Evolutionary conservation across 2,329 filamentous ascomycete species (phyloP).

Genomic region (Didymella keratinophila): DNA sequence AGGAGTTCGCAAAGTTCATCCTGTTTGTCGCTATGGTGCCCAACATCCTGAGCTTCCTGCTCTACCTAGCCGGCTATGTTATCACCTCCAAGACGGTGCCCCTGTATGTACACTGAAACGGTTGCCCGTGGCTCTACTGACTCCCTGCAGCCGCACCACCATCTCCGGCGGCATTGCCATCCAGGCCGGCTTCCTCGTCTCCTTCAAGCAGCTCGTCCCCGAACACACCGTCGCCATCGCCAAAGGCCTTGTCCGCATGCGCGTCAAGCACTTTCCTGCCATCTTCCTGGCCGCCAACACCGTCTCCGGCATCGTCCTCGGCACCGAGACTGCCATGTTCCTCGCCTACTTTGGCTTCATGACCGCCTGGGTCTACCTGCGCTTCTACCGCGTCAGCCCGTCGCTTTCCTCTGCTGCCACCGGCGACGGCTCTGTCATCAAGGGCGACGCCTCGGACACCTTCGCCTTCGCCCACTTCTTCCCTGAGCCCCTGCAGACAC

Average conservation of each 20-base stretch:
- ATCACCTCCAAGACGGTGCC: conserved; percentile 72
- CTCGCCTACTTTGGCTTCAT: conserved; percentile 83
- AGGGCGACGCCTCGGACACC: conserved; percentile 92
- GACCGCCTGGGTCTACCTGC: conserved; percentile 91
- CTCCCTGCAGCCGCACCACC: conserved; percentile 69
- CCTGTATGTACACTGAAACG: conserved; percentile 63
- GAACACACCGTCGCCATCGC: conserved; percentile 97
- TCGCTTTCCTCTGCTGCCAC: conserved; percentile 63
- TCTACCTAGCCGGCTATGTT: conserved; percentile 77
- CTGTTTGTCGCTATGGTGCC: conserved; percentile 79
- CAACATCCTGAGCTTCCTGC: conserved; percentile 76
- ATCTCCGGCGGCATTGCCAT: conserved; percentile 89
- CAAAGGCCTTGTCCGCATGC: conserved; percentile 84
- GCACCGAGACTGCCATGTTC: conserved; percentile 79
- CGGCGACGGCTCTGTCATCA: conserved; percentile 64
- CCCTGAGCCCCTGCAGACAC: conserved; percentile 80
- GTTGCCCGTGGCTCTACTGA: background rate
- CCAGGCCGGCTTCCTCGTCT: conserved; percentile 92
- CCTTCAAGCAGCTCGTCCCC: conserved; percentile 96
- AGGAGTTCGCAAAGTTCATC: conserved; percentile 90
- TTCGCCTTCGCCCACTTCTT: conserved; percentile 98
- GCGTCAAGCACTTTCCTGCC: conserved; percentile 81
- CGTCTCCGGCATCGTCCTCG: conserved; percentile 68
- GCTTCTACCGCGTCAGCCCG: conserved; percentile 85
- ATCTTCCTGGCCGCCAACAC: conserved; percentile 77